phyloP scores from a whole-genome alignment of 768 basidiomycete species.

The Mrakia hoshinonis region DNA sequence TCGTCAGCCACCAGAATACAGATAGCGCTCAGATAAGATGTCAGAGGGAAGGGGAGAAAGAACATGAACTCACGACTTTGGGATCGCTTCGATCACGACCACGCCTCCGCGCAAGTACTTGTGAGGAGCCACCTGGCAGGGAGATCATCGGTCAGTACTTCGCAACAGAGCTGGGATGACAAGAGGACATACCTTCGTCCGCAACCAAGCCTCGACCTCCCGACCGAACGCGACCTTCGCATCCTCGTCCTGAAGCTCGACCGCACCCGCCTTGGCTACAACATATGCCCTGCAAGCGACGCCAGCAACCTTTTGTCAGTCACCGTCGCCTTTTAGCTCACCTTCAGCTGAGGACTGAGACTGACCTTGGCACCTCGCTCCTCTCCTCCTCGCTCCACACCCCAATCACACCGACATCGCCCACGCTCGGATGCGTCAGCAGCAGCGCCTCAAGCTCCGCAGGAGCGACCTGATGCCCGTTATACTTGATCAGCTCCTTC shows the following conservation, averaged over 20 bases:
- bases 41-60: not conserved
- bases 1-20: not conserved
- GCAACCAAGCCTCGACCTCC: constrained; percentile 59
- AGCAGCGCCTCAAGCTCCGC: constrained; percentile 75
- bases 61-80: constrained; percentile 52
- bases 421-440: constrained; percentile 63
- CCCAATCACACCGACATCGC: constrained; percentile 74
- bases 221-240: constrained; percentile 14
- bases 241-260: constrained; percentile 41
- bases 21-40: not conserved
- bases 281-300: constrained; percentile 40
- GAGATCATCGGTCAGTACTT: not conserved
- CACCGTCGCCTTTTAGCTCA: not conserved
- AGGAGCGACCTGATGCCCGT: constrained; percentile 56
- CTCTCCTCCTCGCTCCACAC: constrained; percentile 57
- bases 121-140: constrained; percentile 45
- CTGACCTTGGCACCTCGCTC: constrained; percentile 70
- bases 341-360: not conserved
- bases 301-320: not conserved
- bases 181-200: constrained; percentile 52
- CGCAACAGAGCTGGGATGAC: not conserved
- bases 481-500: constrained; percentile 44
- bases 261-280: constrained; percentile 34
- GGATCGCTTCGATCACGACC: constrained; percentile 52
- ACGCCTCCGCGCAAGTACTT: constrained; percentile 70